A percentile compares a stretch with the other conserved stretches of the same genome.
Evolutionary conservation across 1,139 yeast genomes (phyloP).

Genomic region (Taiozyma sp.): DNA sequence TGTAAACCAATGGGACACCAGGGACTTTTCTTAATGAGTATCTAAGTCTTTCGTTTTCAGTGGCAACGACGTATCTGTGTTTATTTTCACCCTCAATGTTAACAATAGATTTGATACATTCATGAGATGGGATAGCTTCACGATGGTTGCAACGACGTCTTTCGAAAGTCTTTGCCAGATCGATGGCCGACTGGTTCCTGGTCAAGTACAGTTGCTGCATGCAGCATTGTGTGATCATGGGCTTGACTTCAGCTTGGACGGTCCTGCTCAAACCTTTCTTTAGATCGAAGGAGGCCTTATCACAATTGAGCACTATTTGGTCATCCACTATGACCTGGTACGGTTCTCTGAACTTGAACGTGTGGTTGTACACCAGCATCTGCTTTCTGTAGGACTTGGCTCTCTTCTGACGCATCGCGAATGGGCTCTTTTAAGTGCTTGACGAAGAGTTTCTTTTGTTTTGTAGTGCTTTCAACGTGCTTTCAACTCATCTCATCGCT

Average conservation of each 20-base stretch:
- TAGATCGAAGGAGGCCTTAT: conserved; percentile 65
- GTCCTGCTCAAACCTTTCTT: conserved; percentile 77
- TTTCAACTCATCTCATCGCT: no score
- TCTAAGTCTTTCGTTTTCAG: conserved; percentile 71
- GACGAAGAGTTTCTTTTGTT: no score
- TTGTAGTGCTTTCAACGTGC: no score
- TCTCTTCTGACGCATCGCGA: conserved; percentile 86
- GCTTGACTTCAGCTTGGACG: conserved; percentile 80
- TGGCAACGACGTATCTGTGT: conserved; percentile 85
- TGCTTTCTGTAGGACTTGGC: conserved; percentile 93
- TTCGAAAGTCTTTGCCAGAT: conserved; percentile 75
- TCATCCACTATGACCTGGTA: conserved; percentile 87
- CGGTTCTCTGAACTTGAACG: conserved; percentile 92
- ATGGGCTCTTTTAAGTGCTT: not conserved
- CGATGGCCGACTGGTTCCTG: conserved; percentile 70
- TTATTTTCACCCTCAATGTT: conserved; percentile 73
- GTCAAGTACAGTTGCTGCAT: conserved; percentile 78
- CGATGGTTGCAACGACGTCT: conserved; percentile 68
- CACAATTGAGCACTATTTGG: conserved; percentile 63
- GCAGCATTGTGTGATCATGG: conserved; percentile 96
- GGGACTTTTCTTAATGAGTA: conserved; percentile 68
- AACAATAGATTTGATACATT: conserved; percentile 73
- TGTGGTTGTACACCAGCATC: conserved; percentile 75
- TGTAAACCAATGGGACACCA: conserved; percentile 84
- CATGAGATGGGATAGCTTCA: conserved; percentile 63